Percentiles rank a stretch among this genome's conserved stretches.
phyloP scores from a whole-genome alignment of 116 monocot species.

The Dioscorea cayenensis region DNA sequence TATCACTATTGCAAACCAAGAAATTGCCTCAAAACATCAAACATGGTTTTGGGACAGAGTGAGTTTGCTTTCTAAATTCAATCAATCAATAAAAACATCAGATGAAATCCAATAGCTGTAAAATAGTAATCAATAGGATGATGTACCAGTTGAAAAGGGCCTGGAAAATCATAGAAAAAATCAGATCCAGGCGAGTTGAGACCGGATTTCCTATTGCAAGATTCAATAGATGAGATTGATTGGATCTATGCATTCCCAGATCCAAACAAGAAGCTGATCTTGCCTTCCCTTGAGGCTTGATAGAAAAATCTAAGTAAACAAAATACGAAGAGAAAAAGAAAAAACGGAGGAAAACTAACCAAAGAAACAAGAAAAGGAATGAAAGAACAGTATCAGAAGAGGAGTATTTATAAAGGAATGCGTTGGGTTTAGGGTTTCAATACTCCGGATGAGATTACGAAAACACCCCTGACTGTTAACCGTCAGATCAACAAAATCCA shows the following conservation, averaged over 20 bases:
- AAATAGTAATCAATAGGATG: not conserved
- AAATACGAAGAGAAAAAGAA: not conserved
- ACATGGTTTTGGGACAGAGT: conserved; percentile 38
- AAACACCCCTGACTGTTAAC: no score
- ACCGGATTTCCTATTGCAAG: conserved; percentile 32
- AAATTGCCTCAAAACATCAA: conserved; percentile 41
- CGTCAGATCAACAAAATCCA: no score
- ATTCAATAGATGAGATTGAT: not conserved
- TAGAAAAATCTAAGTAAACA: not conserved
- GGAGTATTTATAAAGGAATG: not conserved
- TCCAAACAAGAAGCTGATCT: conserved; percentile 50
- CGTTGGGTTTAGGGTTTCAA: no score
- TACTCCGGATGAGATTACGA: no score
- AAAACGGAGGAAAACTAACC: not conserved
- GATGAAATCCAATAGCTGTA: not conserved
- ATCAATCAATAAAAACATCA: not conserved
- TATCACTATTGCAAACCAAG: conserved; percentile 28
- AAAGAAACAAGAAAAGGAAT: not conserved
- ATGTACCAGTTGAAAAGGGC: conserved; percentile 34
- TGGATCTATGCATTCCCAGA: conserved; percentile 12
- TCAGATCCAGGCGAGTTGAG: conserved; percentile 39
- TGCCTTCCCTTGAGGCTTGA: conserved; percentile 2
- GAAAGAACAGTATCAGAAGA: not conserved
- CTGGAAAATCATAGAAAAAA: conserved; percentile 23
- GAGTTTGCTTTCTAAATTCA: conserved; percentile 21